A percentile compares a stretch with the other conserved stretches of the same genome.
These are phyloP conservation scores for Zygnema cylindricum DNA, from an alignment of 139 green algal genomes.

Conservation along the genomic window DNA sequence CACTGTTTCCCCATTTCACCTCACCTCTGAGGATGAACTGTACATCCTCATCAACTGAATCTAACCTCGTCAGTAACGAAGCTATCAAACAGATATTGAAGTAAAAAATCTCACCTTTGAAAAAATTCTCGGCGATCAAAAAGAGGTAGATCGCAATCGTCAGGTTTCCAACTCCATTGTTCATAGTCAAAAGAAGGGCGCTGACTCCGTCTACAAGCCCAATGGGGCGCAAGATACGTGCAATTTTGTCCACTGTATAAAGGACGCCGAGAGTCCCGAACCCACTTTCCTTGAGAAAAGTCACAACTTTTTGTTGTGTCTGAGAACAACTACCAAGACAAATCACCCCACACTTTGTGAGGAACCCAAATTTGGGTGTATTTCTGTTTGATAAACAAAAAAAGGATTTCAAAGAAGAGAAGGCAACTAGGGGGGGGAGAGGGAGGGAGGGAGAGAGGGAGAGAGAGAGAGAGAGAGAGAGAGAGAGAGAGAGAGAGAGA, in stretches of 20 bases:
- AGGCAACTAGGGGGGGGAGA: too few relatives aligned
- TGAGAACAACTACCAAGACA: background rate
- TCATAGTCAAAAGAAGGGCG: conserved; percentile 31
- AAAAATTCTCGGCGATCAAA: conserved; percentile 33
- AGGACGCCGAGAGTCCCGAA: background rate
- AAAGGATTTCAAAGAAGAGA: too few relatives aligned
- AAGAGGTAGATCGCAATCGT: background rate
- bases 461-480: too few relatives aligned
- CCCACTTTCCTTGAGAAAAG: conserved; percentile 33
- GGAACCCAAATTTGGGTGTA: too few relatives aligned
- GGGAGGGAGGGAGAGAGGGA: too few relatives aligned
- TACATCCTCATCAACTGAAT: conserved; percentile 8
- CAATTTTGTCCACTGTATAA: conserved; percentile 24
- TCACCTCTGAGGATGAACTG: background rate
- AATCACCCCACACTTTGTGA: too few relatives aligned
- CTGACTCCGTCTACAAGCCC: conserved; percentile 26
- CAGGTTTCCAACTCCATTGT: conserved; percentile 33
- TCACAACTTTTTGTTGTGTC: conserved; percentile 3
- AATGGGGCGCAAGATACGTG: conserved; percentile 15
- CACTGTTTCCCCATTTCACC: background rate
- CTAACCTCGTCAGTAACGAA: background rate
- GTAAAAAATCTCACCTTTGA: conserved; percentile 18
- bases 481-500: too few relatives aligned
- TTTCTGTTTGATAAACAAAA: too few relatives aligned
- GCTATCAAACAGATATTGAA: background rate